Base-by-base conservation (phyloP, 495 filamentous ascomycete species). In the Neurospora sp. region DNA sequence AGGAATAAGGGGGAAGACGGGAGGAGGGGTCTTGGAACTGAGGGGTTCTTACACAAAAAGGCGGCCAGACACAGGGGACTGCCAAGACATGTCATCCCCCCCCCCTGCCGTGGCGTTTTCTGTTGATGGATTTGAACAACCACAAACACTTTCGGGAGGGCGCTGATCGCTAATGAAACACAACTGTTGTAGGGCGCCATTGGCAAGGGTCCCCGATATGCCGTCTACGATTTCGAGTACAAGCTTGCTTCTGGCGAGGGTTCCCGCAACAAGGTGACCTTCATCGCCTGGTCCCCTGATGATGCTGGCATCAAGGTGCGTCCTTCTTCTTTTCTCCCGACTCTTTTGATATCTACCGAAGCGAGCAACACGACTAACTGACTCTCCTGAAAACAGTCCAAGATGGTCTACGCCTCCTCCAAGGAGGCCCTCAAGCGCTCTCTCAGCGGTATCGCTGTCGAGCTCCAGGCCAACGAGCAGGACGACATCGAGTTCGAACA, bases 331-430 rank as follows among this genome's bases (percentile, higher is more conserved):
- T 59, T 4, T 46, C 9, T 20, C n/a, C 42, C 42, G 42, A 5
- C 18, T 46, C 3, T 72, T 44, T 39, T 54, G 48, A 14, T 14
- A 20, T 2, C 14, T 39, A 70, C 76, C 78, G 69, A 23, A 10
- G 7, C n/a, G 8, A 72, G 71, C 70, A 70, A 7, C 5, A 7
- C 12, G 23, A 37, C 37, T 40, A 10, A 41, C 37, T 14, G 27
- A 39, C 18, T 4, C 42, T 1, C 3, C 42, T 0, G 6, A 37
- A 20, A 66, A 74, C 76, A 94, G 92, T 85, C 90, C 80, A 93
- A 93, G 84, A 98, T 98, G 96, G 88, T 97, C 77, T 98, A 98
- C 90, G 93, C 95, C 80, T 93, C 93, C 71, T 98, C 95, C 80
- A 96, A 96, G 83, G 94, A 97, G 78, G 89, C 89, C 73, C 87